phyloP scores from a whole-genome alignment of 176 grass and related monocot species.

The Phoenix roebelenii region DNA sequence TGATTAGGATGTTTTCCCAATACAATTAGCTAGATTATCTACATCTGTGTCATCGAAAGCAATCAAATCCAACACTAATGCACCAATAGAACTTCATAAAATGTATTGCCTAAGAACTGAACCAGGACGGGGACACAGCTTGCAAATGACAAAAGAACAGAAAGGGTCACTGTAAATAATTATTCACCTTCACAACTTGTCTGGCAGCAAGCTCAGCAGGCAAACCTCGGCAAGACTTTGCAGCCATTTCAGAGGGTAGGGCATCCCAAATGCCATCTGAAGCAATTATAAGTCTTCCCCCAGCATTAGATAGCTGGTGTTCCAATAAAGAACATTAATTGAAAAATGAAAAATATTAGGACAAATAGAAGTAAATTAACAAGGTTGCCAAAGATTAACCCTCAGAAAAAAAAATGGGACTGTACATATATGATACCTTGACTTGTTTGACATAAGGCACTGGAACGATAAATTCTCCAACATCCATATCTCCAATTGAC shows the following conservation, averaged over 20 bases:
- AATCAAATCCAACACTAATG: no score
- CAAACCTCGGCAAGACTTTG: conserved; percentile 77
- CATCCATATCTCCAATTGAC: conserved; percentile 97
- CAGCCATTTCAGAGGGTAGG: conserved; percentile 66
- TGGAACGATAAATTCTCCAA: conserved; percentile 92
- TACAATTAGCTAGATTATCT: no score
- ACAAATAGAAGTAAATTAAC: no score
- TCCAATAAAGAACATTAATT: conserved; percentile 11
- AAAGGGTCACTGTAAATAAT: neutral
- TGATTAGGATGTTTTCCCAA: neutral
- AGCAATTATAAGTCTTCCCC: conserved; percentile 93
- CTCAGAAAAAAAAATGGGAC: neutral
- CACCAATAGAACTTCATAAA: neutral
- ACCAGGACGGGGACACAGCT: no score
- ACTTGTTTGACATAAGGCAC: conserved; percentile 98
- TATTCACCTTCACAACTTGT: conserved; percentile 83
- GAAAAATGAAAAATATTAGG: neutral
- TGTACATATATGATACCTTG: conserved; percentile 35
- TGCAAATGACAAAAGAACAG: no score
- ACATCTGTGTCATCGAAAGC: no score
- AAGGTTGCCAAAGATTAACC: no score
- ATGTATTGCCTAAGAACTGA: neutral
- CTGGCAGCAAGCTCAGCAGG: conserved; percentile 93
- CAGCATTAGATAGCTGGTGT: conserved; percentile 61
- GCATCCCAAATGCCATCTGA: conserved; percentile 98